Percentiles rank a stretch among this genome's conserved stretches.
phyloP scores from a whole-genome alignment of 148 eudicot genomes.

The Cornus controversa region DNA sequence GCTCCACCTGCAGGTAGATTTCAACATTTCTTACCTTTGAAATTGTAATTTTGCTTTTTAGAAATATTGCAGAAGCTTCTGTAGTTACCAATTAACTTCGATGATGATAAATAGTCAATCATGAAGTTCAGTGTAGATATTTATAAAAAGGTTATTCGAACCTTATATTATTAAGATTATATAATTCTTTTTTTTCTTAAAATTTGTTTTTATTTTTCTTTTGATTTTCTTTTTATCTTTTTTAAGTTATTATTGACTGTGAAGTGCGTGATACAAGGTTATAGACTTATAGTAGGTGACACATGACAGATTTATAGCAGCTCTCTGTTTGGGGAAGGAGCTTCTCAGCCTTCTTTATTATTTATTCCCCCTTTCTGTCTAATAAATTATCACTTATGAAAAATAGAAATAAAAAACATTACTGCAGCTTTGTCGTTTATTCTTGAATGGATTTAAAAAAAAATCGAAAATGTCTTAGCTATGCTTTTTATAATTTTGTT shows the following conservation, averaged over 20 bases:
- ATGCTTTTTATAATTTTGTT: too few species aligned
- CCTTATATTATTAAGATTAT: background rate
- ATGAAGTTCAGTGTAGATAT: background rate
- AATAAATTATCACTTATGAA: too few species aligned
- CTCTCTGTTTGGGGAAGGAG: too few species aligned
- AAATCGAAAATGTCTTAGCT: too few species aligned
- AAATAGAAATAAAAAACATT: too few species aligned
- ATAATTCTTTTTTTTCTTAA: background rate
- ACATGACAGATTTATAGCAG: too few species aligned
- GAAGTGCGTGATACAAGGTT: too few species aligned
- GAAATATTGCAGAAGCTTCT: background rate
- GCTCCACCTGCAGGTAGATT: constrained; percentile 63
- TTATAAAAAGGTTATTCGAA: too few species aligned
- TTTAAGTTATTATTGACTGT: too few species aligned
- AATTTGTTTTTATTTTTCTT: background rate
- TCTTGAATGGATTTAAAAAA: background rate
- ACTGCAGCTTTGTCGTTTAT: background rate
- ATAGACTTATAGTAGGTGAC: too few species aligned
- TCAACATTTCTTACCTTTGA: background rate
- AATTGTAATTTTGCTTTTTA: background rate
- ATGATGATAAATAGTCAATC: background rate
- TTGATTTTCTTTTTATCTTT: background rate
- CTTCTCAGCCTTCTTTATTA: too few species aligned
- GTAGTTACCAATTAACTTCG: background rate
- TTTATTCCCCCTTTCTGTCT: too few species aligned